Percentiles rank a stretch among this genome's conserved stretches.
Conservation (phyloP, 306 rosid genomes). For the Casuarina cunninghamiana region DNA sequence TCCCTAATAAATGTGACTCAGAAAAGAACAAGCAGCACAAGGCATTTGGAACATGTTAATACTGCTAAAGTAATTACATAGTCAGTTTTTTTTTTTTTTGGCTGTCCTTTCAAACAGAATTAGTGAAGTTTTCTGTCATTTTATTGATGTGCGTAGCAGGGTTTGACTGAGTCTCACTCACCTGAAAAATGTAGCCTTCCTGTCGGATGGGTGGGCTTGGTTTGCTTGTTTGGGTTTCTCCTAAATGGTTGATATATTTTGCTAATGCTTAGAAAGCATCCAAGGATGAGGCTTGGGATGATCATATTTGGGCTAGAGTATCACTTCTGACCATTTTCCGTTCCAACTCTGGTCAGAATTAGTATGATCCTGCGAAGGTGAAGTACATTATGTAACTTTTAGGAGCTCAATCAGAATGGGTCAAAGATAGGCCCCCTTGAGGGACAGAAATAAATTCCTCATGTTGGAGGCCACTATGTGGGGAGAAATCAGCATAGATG, state of each 20-base stretch:
- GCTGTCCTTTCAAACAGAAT: not conserved
- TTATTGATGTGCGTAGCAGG: not conserved
- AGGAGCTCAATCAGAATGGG: not conserved
- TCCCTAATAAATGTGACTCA: not conserved
- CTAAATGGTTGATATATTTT: not conserved
- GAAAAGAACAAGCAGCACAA: not conserved
- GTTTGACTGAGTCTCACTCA: not conserved
- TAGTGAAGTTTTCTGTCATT: not conserved
- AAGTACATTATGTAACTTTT: not conserved
- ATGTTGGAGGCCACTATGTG: not conserved
- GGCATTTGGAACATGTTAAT: not conserved
- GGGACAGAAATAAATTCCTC: not conserved
- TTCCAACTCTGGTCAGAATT: not conserved
- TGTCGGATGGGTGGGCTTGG: not conserved
- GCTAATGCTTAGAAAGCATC: not conserved
- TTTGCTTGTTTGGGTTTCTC: not conserved
- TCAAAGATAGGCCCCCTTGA: not conserved
- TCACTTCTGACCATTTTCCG: not conserved
- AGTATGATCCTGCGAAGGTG: not conserved
- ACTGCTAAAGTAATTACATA: not conserved
- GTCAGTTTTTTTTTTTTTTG: not conserved
- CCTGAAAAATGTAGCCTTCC: not conserved
- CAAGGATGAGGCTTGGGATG: not conserved
- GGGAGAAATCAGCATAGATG: not conserved
- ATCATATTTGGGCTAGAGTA: not conserved